These are phyloP conservation scores for Nitzschia sp. DNA, from an alignment of 108 stramenopile genomes.

Conservation along the genomic window DNA sequence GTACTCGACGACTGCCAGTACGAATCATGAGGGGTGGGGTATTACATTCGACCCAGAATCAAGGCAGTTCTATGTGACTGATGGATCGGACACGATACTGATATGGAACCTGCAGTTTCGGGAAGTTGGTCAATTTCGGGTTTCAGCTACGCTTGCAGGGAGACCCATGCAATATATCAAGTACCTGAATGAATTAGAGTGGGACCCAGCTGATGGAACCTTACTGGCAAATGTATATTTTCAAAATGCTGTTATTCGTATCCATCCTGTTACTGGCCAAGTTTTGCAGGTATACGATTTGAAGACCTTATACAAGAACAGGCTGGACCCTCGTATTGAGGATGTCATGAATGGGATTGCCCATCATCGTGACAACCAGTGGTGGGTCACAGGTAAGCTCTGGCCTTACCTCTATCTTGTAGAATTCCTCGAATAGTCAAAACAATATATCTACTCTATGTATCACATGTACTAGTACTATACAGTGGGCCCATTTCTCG, in stretches of 20 bases:
- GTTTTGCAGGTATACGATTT: conserved; percentile 63
- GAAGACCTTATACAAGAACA: conserved; percentile 26
- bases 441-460: too few species aligned
- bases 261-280: conserved; percentile 58
- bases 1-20: conserved; percentile 44
- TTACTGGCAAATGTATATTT: conserved; percentile 79
- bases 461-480: too few species aligned
- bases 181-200: conserved; percentile 77
- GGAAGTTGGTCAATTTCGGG: conserved; percentile 29
- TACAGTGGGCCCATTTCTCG: too few species aligned
- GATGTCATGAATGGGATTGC: conserved; percentile 83
- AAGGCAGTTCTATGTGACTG: conserved; percentile 66
- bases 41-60: conserved; percentile 60
- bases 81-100: conserved; percentile 58
- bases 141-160: background rate
- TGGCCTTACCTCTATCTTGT: conserved; percentile 76
- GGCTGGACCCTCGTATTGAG: conserved; percentile 1
- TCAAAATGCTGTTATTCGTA: conserved; percentile 61
- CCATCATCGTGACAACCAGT: conserved; percentile 40
- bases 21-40: conserved; percentile 73
- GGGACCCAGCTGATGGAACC: conserved; percentile 37
- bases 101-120: conserved; percentile 65
- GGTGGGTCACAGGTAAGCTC: conserved; percentile 75
- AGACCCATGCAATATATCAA: conserved; percentile 11
- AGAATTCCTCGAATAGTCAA: conserved; percentile 24